Base-by-base conservation (phyloP, 1,284 basidiomycete genomes). In the Mycosarcoma mackinlayi region DNA sequence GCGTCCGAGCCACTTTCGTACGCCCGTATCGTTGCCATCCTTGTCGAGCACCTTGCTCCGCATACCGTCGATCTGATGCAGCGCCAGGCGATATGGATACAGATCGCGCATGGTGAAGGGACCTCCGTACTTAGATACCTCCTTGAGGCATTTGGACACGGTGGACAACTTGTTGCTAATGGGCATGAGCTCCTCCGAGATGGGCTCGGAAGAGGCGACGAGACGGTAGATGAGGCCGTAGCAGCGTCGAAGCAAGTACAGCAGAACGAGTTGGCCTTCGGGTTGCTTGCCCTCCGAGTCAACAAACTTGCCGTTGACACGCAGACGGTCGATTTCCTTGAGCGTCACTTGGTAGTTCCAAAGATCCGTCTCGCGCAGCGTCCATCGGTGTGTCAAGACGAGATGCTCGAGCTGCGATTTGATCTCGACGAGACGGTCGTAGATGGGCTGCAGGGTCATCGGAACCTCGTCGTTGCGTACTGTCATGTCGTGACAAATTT, bases 131-230 rank as follows among this genome's bases (percentile, higher is more conserved):
- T 98, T 98, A 66, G 92, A 87, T 1, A 99, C 94, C 84, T 99
- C 96, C 80, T 95, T 97, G 60, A 98, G 86, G 78, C 94, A 97
- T 83, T 95, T 97, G 21, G 65, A 61, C 24, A 81, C 66, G 30
- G 72, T 78, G 9, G 75, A 75, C 1, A 89, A 73, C 84, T 95
- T 95, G 59, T 84, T 84, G 40, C 82, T 82, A 49, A 97, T 89
- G 6, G 94, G 94, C 91, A 96, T 96, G 28, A 98, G 85, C 83
- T 98, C 94, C 83, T 97, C 94, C 0, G 93, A 96, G n/a, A 99
- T 94, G 0, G 96, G 96, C 84, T 98, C 95, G 56, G 92, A 94
- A n/a, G 94, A 94, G 23, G 94, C 94, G 70, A 99, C 88, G 47
- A 98, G 84, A 25, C 91, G 88, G 84, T 97, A 98, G 76, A 97